Evolutionary conservation across 441 rosid species (phyloP), one percentile per base, ranked within the genome.

Genomic region (Populus trichocarpa): DNA sequence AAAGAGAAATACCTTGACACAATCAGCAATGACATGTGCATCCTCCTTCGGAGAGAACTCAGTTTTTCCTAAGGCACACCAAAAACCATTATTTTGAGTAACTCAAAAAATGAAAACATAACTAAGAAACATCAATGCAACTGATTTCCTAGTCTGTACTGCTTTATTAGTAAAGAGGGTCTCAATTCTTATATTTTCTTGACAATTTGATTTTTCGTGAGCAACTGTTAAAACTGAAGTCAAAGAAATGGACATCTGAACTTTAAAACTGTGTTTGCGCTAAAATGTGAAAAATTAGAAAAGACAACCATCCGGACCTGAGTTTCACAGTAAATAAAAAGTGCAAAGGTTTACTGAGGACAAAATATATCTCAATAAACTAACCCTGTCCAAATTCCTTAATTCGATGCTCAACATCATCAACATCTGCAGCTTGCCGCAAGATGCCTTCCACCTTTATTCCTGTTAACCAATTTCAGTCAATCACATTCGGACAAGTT

Each of bases 371-470:
- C 36, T 32, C 50, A 68, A 67, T 59, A 30, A 78, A 87, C 89
- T 77, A 82, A 95, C 99, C 99, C 83, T 97, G 93, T 87, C 95
- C 99, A 79, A 90, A 97, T 83, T 93, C 99, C 61, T 89, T 89
- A 87, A 97, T 90, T 76, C 99, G 91, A 82, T 73, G 90, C 85
- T 93, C 92, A 72, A 97, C 99, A 83, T 93, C 97, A 78, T 97
- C 99, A 66, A 97, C 99, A 86, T 91, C 97, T 46, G 99, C 99
- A 80, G 99, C 99, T 87, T 97, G 99, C 79, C 99, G 85, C 88
- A 97, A 86, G 80, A 97, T 92, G 77, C 99, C 99, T 92, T 97
- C 99, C 72, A 88, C 90, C 81, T 83, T 90, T 78, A 88, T 73
- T 84, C 99, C 99, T 97, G 90, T 78, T 78, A 81, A 81, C 73